Base-by-base conservation (phyloP, 169 alveolate species). In the Plasmodium yoelii region DNA sequence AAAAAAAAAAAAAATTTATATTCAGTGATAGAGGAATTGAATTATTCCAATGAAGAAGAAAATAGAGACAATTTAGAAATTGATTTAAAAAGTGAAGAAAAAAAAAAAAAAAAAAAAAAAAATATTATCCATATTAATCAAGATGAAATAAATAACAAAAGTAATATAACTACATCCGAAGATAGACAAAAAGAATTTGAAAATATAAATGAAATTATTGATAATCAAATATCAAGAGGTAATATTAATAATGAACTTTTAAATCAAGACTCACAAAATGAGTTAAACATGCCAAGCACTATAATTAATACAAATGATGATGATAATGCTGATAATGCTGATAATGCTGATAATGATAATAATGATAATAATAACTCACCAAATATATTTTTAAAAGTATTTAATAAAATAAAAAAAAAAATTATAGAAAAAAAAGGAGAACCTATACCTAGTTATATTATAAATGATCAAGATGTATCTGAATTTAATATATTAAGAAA, bases 391-490 rank as follows among this genome's bases (percentile, higher is more conserved):
- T 39, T 55, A 15, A 84, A 53, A 71, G 15, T 84, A 7, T 46
- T 84, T 26, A 9, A 68, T 26, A 44, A 55, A 59, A 57, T 84
- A 46, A 84, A 49, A 47, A 84, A 69, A 59, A 55, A 19, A 13
- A 57, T 84, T 59, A 51, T 24, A 1, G 73, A 84, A n/a, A 22
- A 53, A n/a, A 84, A 72, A 19, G 91, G 91, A 49, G 7, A 68
- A 5, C 91, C 91, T n/a, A 69, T 84, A 84, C 69, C 91, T 13
- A 57, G 70, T 56, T 57, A 67, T 34, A 28, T 26, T 6, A 34
- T 51, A 5, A 34, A 26, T 47, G 91, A 84, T 1, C 24, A 19
- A 18, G 87, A 56, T 18, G 46, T 69, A 22, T 75, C 69, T 42
- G 88, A 75, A 75, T 42, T 75, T n/a, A 47, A 49, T 5, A 24